Base-by-base conservation (phyloP, 2,329 filamentous ascomycete species). In the Penicillium sp. region DNA sequence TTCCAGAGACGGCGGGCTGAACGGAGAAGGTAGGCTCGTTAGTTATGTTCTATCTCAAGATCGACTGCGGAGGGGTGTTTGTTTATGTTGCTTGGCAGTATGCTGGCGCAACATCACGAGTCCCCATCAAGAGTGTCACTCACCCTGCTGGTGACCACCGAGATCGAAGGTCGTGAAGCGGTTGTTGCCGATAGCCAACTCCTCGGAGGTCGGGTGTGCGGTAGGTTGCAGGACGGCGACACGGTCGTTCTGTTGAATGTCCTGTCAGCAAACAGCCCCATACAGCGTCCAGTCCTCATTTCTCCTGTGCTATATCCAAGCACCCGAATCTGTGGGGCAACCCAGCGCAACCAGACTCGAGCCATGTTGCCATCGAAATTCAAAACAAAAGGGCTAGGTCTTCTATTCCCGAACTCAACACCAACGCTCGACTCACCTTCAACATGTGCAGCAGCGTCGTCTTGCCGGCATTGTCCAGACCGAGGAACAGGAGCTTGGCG, bases 141-240 rank as follows among this genome's bases (percentile, higher is more conserved):
- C 62, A 75, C 86, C 86, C 78, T 96, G 90, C 74, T 93, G 87
- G 76, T 95, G 89, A 72, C 89, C 89, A 69, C 89, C 89, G 52
- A 95, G 77, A 72, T 95, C 89, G 69, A 95, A 95, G 48, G 89
- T 95, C 58, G 88, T 95, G 75, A 95, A 95, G 69, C 87, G 86
- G 67, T 94, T 87, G 70, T 91, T 93, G 69, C 89, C 89, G 69
- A 95, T 94, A 57, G 87, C 85, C 60, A 95, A 82, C 72, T 95
- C 89, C 77, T 95, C 89, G 51, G 88, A 94, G 62, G 88, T 95
- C 21, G 89, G 89, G 75, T 95, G 89, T 55, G 94, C 82, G 59
- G 89, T 95, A 53, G 89, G 89, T 71, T 90, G 87, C 52, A 95
- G 80, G 62, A 94, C 88, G 55, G 89, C 89, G 61, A 95, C 88